A percentile compares a stretch with the other conserved stretches of the same genome.
These are phyloP conservation scores for Venturiaceae sp. DNA, from an alignment of 2,329 filamentous ascomycete species.

Conservation along the genomic window DNA sequence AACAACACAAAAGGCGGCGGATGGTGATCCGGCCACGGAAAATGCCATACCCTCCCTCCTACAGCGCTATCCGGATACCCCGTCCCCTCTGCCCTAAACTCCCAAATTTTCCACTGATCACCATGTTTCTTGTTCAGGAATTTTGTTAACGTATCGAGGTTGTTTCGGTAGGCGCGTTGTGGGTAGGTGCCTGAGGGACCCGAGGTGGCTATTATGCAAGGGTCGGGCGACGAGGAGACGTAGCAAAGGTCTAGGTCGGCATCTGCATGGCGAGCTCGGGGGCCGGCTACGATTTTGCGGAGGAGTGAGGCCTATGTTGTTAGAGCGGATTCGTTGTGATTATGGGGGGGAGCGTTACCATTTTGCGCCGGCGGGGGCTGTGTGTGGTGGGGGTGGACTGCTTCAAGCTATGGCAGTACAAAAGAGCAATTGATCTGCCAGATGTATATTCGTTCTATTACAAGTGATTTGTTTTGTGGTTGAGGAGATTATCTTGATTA, in stretches of 20 bases:
- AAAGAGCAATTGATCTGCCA: no score
- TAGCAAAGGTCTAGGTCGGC: conserved; percentile 91
- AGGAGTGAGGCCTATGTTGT: conserved; percentile 58
- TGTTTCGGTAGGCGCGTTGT: conserved; percentile 87
- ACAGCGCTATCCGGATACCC: conserved; percentile 90
- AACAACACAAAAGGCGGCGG: conserved; percentile 87
- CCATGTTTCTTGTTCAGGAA: conserved; percentile 84
- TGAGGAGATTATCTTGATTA: no score
- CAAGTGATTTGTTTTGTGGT: no score
- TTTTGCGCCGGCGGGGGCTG: background rate
- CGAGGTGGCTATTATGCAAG: conserved; percentile 60
- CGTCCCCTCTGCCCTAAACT: conserved; percentile 93
- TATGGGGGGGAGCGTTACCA: background rate
- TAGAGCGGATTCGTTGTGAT: background rate
- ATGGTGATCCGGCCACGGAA: conserved; percentile 95
- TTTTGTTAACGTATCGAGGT: conserved; percentile 73
- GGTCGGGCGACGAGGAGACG: conserved; percentile 58
- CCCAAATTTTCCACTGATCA: conserved; percentile 88
- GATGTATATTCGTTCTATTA: no score
- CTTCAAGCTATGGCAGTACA: no score
- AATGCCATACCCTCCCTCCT: conserved; percentile 76
- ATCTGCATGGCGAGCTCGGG: conserved; percentile 74
- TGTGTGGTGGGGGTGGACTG: background rate
- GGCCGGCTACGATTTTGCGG: conserved; percentile 84
- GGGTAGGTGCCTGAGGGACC: conserved; percentile 86